Base-by-base conservation (phyloP, 352 stramenopile genomes). In the Thalassiosira mediterranea region DNA sequence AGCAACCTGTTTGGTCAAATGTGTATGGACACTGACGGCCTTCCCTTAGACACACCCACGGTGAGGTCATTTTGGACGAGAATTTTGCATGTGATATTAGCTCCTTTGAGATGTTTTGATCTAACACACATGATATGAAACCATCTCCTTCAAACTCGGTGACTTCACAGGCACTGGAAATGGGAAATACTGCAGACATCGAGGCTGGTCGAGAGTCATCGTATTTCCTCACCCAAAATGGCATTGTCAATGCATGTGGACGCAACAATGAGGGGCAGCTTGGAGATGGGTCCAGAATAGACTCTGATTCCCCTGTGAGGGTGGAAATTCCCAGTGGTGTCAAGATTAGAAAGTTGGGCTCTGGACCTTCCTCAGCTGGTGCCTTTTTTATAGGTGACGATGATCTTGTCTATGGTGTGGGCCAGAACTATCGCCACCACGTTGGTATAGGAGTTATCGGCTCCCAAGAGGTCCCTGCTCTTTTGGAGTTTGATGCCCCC, bases 261-360 rank as follows among this genome's bases (percentile, higher is more conserved):
- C 56, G 68, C 13, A 79, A 79, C 53, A 62, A 79, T 61, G 37
- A 68, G 32, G 69, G 69, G 21, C 69, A 79, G 31, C 53, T 79
- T 13, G 69, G 69, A 10, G 61, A 73, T 51, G 61, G 69, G 17
- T 58, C 58, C 13, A 67, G 53, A 17, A 19, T 40, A 25, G 52
- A 79, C 29, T 72, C 49, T 3, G 21, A 64, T 4, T 29, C 10
- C n/a, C 68, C 68, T 4, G 68, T 77, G 10, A 66, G 59, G 8
- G 68, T 77, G 38, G 44, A 69, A 2, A 49, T 76, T 15, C 46
- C 46, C 66, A 40, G 47, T 19, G 42, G 37, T 3, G 31, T 48
- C n/a, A 26, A 44, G 11, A 61, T 76, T 47, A 26, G 26, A 11
- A 17, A 17, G 5, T 21, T 76, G 3, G 66, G 56, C 26, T 68